These are phyloP conservation scores for Colletotrichum sp. DNA, from an alignment of 2,329 filamentous ascomycete genomes.

Conservation along the genomic window DNA sequence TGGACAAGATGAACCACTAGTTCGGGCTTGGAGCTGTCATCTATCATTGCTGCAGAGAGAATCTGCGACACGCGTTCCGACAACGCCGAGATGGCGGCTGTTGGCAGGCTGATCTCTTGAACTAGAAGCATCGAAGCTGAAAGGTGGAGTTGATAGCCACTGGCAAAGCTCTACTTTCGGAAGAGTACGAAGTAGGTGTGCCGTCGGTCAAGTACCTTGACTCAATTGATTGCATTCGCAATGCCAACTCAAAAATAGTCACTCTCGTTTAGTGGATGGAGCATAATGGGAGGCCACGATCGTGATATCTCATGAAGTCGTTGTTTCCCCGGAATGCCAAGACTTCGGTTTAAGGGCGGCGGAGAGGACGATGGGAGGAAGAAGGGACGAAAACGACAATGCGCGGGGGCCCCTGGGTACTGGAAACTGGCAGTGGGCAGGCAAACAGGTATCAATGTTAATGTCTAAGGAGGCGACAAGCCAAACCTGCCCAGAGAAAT, in stretches of 20 bases:
- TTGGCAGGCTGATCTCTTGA: neutral
- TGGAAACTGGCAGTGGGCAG: neutral
- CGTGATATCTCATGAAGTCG: neutral
- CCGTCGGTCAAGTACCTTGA: rapidly evolving
- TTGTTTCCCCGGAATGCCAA: neutral
- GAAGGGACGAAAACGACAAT: neutral
- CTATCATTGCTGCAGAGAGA: neutral
- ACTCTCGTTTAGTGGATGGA: neutral
- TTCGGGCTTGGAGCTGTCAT: neutral
- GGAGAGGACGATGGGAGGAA: neutral
- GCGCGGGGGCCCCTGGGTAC: neutral
- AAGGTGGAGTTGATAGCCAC: neutral
- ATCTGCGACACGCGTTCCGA: neutral
- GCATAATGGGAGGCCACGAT: neutral
- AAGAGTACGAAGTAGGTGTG: neutral
- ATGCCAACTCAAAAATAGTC: neutral
- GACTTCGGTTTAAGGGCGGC: neutral
- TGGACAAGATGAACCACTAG: neutral
- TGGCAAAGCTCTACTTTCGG: neutral
- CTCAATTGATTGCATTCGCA: neutral
- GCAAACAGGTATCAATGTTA: neutral
- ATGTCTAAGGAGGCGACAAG: neutral
- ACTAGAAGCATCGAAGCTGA: neutral
- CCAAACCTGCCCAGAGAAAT: conserved; percentile 1
- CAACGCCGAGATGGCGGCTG: neutral